Evolutionary conservation across 2,329 filamentous ascomycete species (phyloP), one percentile per base, ranked within the genome.

Genomic region (Stemphylium vesicarium): DNA sequence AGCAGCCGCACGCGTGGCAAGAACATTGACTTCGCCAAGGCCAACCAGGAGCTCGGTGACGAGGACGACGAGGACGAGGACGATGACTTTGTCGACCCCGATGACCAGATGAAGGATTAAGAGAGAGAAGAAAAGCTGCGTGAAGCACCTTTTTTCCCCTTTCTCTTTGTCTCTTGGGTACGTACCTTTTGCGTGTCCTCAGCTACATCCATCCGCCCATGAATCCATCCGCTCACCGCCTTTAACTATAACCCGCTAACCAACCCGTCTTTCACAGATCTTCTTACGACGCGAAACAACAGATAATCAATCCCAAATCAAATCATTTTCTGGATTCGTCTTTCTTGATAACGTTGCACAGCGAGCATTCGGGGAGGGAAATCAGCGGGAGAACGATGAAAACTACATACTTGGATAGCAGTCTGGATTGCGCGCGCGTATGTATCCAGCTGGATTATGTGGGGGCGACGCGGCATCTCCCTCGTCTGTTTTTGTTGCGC

Each of bases 1-100:
- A 76, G 80, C 55, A 84, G 83, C 62, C 94, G 95, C 77, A 98
- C 94, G 61, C 94, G 94, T 72, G 93, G 93, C 73, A 91, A 91
- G 78, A 84, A 88, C 72, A 97, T 98, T 75, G 91, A 98, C 83
- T 98, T 91, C 79, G 89, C 90, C 70, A 92, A 96, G 81, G 93
- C 93, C 16, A 92, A 91, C 22, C 84, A 90, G 78, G 87, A 96
- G 77, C 85, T 90, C 68, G 86, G 85, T 41, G 85, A 82, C 61
- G 85, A 87, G n/a, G 88, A 90, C 7, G 90, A 93, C 4, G 90
- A 91, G 12, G 88, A 94, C 26, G 91, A 95, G 0, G 90, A 90
- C 56, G 89, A 85, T 20, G 80, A 81, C 64, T 88, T 88, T 73
- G 80, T 88, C 71, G 85, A 85, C 45, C 75, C 83, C 35, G 84